A percentile compares a stretch with the other conserved stretches of the same genome.
phyloP scores from a whole-genome alignment of 768 basidiomycete species.

The Russula ochroleuca region DNA sequence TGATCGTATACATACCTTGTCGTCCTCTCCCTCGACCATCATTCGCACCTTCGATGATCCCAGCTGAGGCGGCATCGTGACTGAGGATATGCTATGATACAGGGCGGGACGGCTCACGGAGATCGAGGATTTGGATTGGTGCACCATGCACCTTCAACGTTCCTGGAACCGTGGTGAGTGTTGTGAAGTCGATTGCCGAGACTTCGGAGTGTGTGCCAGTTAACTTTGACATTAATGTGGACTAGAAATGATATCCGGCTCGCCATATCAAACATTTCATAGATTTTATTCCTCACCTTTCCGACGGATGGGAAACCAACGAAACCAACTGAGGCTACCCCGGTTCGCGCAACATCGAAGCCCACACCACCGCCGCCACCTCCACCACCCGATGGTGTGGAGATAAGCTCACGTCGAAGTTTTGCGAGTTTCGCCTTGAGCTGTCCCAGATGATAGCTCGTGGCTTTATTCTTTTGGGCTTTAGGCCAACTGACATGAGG shows the following conservation, averaged over 20 bases:
- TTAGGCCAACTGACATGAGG: constrained; percentile 26
- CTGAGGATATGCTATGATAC: constrained; percentile 2
- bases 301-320: constrained; percentile 92
- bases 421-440: constrained; percentile 99
- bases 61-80: constrained; percentile 48
- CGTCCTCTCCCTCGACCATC: constrained; percentile 95
- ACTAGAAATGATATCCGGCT: constrained; percentile 42
- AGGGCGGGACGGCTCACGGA: constrained; percentile 51
- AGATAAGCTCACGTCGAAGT: constrained; percentile 88
- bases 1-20: constrained; percentile 55
- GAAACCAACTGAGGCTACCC: constrained; percentile 95
- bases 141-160: constrained; percentile 94
- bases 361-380: constrained; percentile 88
- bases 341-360: constrained; percentile 97
- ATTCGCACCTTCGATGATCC: constrained; percentile 97
- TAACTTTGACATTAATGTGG: constrained; percentile 90
- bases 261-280: constrained; percentile 8
- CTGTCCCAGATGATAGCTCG: constrained; percentile 93
- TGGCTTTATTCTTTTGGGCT: constrained; percentile 96
- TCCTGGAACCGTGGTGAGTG: constrained; percentile 91
- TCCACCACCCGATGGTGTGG: constrained; percentile 65
- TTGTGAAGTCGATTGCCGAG: constrained; percentile 96
- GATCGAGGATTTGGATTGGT: constrained; percentile 90
- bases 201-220: constrained; percentile 97
- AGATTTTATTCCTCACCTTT: constrained; percentile 50